Conservation (phyloP, 768 basidiomycete species). For the Dendrothele bispora region DNA sequence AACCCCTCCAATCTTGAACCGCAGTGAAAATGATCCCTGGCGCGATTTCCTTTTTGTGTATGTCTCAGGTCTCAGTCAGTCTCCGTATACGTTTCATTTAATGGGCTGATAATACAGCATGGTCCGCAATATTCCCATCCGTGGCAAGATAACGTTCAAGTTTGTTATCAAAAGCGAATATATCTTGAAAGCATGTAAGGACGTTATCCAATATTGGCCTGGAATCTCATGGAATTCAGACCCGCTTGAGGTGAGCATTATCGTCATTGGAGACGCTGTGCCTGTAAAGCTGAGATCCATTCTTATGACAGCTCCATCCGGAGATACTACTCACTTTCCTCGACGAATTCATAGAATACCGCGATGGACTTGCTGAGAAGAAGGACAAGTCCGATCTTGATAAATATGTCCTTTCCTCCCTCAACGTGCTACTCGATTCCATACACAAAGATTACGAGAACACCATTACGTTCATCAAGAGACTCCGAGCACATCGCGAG, state of each 20-base stretch:
- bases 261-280: not conserved
- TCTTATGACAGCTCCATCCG: constrained; percentile 45
- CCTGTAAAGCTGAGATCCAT: not conserved
- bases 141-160: constrained; percentile 47
- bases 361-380: constrained; percentile 35
- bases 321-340: constrained; percentile 57
- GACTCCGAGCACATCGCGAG: constrained; percentile 52
- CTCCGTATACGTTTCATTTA: not conserved
- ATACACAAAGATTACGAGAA: constrained; percentile 48
- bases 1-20: constrained; percentile 37
- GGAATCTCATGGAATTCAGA: constrained; percentile 63
- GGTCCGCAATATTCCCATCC: constrained; percentile 47
- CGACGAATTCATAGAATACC: constrained; percentile 43
- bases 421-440: constrained; percentile 50
- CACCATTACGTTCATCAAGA: constrained; percentile 45
- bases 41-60: constrained; percentile 58
- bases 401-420: constrained; percentile 40
- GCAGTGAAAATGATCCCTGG: constrained; percentile 51
- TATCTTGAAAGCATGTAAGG: constrained; percentile 56
- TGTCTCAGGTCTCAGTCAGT: constrained; percentile 10
- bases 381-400: constrained; percentile 40
- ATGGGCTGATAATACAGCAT: constrained; percentile 30
- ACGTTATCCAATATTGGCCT: constrained; percentile 56
- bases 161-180: constrained; percentile 59
- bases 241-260: constrained; percentile 46